phyloP scores from a whole-genome alignment of 495 filamentous ascomycete genomes.

The Penicillium waksmanii region DNA sequence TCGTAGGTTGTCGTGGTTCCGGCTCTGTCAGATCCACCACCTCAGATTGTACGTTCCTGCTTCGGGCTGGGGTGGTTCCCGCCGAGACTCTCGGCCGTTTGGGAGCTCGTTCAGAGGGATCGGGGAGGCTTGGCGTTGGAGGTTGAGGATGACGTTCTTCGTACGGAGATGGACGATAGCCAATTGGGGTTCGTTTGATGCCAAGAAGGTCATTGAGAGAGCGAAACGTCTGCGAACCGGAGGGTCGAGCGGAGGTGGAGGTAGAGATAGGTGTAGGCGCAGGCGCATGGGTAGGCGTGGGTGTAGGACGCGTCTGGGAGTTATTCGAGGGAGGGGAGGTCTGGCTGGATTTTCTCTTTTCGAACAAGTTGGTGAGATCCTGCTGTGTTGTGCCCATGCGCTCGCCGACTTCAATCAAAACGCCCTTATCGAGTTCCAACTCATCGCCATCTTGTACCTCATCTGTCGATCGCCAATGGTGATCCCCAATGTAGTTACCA shows the following conservation, averaged over 20 bases:
- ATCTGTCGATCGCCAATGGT: constrained; percentile 72
- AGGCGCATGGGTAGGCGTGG: constrained; percentile 15
- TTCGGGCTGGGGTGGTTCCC: constrained; percentile 10
- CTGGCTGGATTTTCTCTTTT: constrained; percentile 55
- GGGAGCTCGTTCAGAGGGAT: constrained; percentile 35
- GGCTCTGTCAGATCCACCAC: constrained; percentile 30
- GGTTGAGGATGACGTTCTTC: constrained; percentile 42
- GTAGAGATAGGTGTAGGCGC: background rate
- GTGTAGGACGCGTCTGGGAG: constrained; percentile 20
- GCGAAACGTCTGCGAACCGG: constrained; percentile 41
- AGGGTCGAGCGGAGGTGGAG: constrained; percentile 21
- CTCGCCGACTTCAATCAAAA: constrained; percentile 80
- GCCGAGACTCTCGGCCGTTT: constrained; percentile 52
- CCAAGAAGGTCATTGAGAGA: constrained; percentile 63
- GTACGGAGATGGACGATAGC: constrained; percentile 54
- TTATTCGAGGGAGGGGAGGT: constrained; percentile 26
- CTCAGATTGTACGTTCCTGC: constrained; percentile 9
- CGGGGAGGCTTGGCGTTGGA: constrained; percentile 12
- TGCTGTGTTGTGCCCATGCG: constrained; percentile 70
- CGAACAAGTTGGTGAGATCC: constrained; percentile 72
- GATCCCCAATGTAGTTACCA: constrained; percentile 81
- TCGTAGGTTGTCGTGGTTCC: constrained; percentile 6
- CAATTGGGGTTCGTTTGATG: constrained; percentile 52
- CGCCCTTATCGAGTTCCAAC: constrained; percentile 73
- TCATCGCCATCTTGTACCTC: constrained; percentile 78